A percentile compares a stretch with the other conserved stretches of the same genome.
Conservation (phyloP, 208 protist species). For the Acanthamoeba sp. region DNA sequence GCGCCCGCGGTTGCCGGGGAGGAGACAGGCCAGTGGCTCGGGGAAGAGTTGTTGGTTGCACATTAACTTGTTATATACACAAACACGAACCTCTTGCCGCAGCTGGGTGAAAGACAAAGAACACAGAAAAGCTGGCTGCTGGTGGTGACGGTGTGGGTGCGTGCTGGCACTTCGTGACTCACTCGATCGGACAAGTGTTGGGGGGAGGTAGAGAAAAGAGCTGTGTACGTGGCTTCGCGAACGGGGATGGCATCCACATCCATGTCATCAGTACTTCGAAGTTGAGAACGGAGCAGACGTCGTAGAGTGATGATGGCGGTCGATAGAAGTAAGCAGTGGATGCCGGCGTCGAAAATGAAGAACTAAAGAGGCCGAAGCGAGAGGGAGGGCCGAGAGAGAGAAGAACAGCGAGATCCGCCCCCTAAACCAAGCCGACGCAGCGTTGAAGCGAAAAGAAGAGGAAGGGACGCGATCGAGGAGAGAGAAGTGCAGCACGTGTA, state of each 20-base stretch:
- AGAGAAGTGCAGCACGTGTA: background rate
- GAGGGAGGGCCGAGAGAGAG: background rate
- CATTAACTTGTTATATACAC: slow-evolving; percentile 16
- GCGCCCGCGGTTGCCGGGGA: too few species aligned
- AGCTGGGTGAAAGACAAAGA: background rate
- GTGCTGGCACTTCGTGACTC: background rate
- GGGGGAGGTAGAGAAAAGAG: background rate
- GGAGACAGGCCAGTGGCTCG: too few species aligned
- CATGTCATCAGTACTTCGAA: too few species aligned
- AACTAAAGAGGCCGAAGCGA: background rate
- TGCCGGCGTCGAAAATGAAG: background rate
- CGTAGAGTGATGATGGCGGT: too few species aligned
- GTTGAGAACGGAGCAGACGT: too few species aligned
- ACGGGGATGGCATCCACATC: too few species aligned
- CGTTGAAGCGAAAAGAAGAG: background rate
- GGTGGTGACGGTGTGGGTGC: background rate
- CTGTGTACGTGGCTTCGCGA: background rate
- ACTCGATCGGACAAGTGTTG: background rate
- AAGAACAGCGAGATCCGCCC: background rate
- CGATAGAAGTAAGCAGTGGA: too few species aligned
- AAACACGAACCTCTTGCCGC: background rate
- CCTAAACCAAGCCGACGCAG: background rate
- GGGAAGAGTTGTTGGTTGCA: background rate
- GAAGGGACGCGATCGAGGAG: background rate
- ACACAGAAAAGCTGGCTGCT: background rate